Percentiles rank a stretch among this genome's conserved stretches.
These are phyloP conservation scores for Pterulicium gracile DNA, from an alignment of 1,284 basidiomycete genomes.

Conservation along the genomic window DNA sequence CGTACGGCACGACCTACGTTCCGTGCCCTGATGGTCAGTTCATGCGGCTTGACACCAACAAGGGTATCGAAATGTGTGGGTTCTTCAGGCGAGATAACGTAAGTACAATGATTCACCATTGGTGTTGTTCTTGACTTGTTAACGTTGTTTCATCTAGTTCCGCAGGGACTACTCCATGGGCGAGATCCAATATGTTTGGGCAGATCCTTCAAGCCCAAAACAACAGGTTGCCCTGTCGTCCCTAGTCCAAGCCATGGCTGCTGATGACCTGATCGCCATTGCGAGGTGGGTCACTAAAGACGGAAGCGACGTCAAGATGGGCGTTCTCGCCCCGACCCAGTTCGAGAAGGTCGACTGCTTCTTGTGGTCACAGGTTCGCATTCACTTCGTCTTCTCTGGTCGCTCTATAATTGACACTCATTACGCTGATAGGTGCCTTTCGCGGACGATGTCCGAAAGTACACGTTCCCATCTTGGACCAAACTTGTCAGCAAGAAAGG, in stretches of 20 bases:
- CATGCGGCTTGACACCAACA: constrained; percentile 55
- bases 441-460: constrained; percentile 84
- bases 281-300: constrained; percentile 72
- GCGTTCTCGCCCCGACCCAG: constrained; percentile 54
- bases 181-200: constrained; percentile 85
- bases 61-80: constrained; percentile 81
- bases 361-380: constrained; percentile 69
- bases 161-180: constrained; percentile 76
- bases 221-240: constrained; percentile 83
- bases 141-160: constrained; percentile 34
- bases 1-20: constrained; percentile 85
- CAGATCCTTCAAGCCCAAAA: constrained; percentile 51
- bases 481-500: constrained; percentile 71
- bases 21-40: constrained; percentile 79
- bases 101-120: constrained; percentile 16
- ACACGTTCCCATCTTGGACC: constrained; percentile 78
- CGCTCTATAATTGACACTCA: neutral
- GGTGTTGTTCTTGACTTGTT: too few species aligned
- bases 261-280: constrained; percentile 61
- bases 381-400: neutral
- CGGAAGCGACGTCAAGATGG: constrained; percentile 76
- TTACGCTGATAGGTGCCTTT: constrained; percentile 69
- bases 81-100: constrained; percentile 69
- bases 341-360: constrained; percentile 68
- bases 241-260: constrained; percentile 72